phyloP scores from a whole-genome alignment of 78 protist genomes.

The Dictyostelium intermedium region DNA sequence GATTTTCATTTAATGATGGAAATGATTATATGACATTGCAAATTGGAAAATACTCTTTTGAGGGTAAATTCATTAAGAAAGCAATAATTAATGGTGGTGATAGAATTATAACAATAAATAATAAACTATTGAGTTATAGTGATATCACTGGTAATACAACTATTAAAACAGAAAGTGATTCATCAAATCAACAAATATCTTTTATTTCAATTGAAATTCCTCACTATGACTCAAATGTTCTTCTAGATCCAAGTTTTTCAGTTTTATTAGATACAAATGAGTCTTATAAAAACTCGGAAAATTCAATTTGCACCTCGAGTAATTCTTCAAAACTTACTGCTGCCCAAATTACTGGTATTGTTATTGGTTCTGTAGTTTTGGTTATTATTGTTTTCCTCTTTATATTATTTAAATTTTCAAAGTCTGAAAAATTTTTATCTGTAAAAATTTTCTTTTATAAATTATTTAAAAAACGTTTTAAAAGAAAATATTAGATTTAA shows the following conservation, averaged over 20 bases:
- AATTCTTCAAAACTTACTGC: background rate
- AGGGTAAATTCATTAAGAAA: conserved; percentile 4
- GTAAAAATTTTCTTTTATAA: background rate
- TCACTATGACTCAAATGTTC: background rate
- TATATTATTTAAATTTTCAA: background rate
- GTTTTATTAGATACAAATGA: background rate
- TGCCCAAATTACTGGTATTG: background rate
- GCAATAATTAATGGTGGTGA: conserved; percentile 7
- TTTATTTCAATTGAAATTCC: background rate
- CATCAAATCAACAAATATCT: background rate
- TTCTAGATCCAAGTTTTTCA: background rate
- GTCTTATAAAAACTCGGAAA: background rate
- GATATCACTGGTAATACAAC: background rate
- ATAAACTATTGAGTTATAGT: background rate
- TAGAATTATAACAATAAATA: background rate
- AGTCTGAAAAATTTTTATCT: background rate
- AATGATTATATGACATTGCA: conserved; percentile 3
- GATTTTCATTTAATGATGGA: background rate
- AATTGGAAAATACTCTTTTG: background rate
- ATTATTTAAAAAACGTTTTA: background rate
- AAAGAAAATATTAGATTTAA: background rate
- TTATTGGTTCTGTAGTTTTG: background rate
- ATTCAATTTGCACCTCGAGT: background rate
- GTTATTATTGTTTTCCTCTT: background rate
- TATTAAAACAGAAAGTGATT: background rate